Base-by-base conservation (phyloP, 2,329 filamentous ascomycete genomes). In the Arachnopeziza araneosa region DNA sequence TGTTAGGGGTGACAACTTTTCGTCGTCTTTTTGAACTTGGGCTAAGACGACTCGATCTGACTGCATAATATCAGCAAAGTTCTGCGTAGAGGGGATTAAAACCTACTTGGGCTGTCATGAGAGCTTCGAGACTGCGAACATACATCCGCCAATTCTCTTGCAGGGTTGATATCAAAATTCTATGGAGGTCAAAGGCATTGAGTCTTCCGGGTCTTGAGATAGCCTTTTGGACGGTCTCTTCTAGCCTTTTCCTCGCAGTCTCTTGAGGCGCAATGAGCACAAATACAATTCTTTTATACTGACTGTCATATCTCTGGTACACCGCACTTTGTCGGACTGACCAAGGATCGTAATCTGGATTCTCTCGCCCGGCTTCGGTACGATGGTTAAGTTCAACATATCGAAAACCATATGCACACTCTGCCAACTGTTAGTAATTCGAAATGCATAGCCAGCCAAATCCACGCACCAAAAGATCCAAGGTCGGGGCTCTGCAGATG, bases 331-430 rank as follows among this genome's bases (percentile, higher is more conserved):
- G 64, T 4, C 64, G 23, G 5, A 66, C 32, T 7, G 64, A 66
- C 64, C 64, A 66, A 17, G 57, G 59, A 54, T 64, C 62, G 24
- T 62, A 64, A 52, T 65, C 62, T 44, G 36, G 36, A 44, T 44
- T 44, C 12, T 14, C 36, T 3, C 12, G 36, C 3, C 36, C 17
- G 6, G 36, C 4, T 4, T 3, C 12, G 17, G 5, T 17, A 8
- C 36, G 6, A 3, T 44, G 36, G 36, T 66, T 66, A 10, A 56
- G 22, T 21, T 58, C 55, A 14, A 58, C 62, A 54, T 63, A 64
- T 9, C 59, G 59, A 52, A 64, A 61, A 1, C 54, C 54, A 51
- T 67, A 67, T 1, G 65, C 60, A 36, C 56, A 62, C 58, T 67
- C 65, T 67, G 26, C 2, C 12, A 50, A 30, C 26, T 9, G 26